phyloP scores from a whole-genome alignment of 768 basidiomycete species.

The Auricularia sp. region DNA sequence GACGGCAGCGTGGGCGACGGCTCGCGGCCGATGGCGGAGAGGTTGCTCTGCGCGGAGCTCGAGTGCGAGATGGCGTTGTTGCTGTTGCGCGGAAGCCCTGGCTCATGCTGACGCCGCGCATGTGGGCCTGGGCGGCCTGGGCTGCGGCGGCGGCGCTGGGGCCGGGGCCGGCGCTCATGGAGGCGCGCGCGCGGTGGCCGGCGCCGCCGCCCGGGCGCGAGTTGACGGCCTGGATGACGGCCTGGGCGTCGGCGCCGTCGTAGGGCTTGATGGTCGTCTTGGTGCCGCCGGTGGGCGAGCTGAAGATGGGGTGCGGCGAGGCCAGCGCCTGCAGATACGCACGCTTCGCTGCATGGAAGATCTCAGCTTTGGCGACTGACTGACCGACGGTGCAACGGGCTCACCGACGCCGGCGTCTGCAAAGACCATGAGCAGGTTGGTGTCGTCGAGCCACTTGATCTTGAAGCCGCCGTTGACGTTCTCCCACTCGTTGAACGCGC shows the following conservation, averaged over 20 bases:
- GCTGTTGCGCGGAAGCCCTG: neutral
- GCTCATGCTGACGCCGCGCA: slow-evolving; percentile 14
- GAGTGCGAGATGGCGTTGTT: neutral
- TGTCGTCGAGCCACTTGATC: slow-evolving; percentile 99
- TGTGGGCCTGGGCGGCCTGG: slow-evolving; percentile 16
- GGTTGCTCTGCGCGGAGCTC: slow-evolving; percentile 7
- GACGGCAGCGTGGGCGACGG: slow-evolving; percentile 75
- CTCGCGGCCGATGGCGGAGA: slow-evolving; percentile 34
- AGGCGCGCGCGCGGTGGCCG: slow-evolving; percentile 59
- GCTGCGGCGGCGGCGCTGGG: slow-evolving; percentile 23
- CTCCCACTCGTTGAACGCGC: slow-evolving; percentile 85
- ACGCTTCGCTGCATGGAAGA: slow-evolving; percentile 62
- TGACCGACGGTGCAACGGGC: slow-evolving; percentile 24
- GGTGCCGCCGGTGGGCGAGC: slow-evolving; percentile 39
- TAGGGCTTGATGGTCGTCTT: slow-evolving; percentile 75
- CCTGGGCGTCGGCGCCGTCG: slow-evolving; percentile 87
- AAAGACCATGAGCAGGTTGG: slow-evolving; percentile 90
- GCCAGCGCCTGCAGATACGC: slow-evolving; percentile 89
- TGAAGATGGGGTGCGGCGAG: slow-evolving; percentile 63
- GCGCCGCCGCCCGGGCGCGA: slow-evolving; percentile 48
- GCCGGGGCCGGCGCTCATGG: slow-evolving; percentile 21
- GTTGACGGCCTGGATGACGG: slow-evolving; percentile 75
- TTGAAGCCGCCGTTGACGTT: slow-evolving; percentile 82
- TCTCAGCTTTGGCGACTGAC: neutral
- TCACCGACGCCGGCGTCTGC: slow-evolving; percentile 80